Evolutionary conservation across 2,329 filamentous ascomycete genomes (phyloP), one percentile per base, ranked within the genome.

Genomic region (Periconia sp.): DNA sequence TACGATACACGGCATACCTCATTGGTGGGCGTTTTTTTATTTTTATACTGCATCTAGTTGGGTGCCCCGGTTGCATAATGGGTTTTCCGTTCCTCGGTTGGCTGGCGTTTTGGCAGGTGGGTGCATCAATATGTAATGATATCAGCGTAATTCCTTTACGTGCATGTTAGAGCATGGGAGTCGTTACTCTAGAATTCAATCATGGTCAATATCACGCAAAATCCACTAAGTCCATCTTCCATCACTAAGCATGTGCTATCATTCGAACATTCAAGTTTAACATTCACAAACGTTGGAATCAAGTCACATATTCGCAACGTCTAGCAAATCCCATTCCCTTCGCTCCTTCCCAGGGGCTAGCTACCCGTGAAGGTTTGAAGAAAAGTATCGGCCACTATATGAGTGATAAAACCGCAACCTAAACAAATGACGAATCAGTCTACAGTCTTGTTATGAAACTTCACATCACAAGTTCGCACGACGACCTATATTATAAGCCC

Each of bases 1-100:
- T 55, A 51, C 60, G 66, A 61, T 63, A 63, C 42, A 64, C 56
- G 64, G 68, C 63, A 69, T 65, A 64, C 58, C 58, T 60, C 50
- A 59, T 55, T 52, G 50, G 51, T 59, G 59, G 61, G 62, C 61
- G 61, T 66, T 62, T 33, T 56, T 56, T 53, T n/a, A n/a, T 27
- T 56, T 48, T 55, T 46, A 15, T 23, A 49, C 53, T 69, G 69
- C 68, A 72, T 72, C 15, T 65, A 62, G 60, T 59, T 58, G 51
- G 69, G 69, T 63, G 64, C 63, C 58, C 41, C 31, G 27, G 53
- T 54, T 52, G 52, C 49, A 54, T 51, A 49, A 48, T 27, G 17
- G 19, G 5, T 27, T 42, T 56, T 23, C 10, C 27, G 6, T 44
- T 55, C 61, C 55, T 54, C 45, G 45, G 47, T 43, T 50, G 56